Evolutionary conservation across 768 basidiomycete genomes (phyloP), one percentile per base, ranked within the genome.

Genomic region (Agaricus bisporus): DNA sequence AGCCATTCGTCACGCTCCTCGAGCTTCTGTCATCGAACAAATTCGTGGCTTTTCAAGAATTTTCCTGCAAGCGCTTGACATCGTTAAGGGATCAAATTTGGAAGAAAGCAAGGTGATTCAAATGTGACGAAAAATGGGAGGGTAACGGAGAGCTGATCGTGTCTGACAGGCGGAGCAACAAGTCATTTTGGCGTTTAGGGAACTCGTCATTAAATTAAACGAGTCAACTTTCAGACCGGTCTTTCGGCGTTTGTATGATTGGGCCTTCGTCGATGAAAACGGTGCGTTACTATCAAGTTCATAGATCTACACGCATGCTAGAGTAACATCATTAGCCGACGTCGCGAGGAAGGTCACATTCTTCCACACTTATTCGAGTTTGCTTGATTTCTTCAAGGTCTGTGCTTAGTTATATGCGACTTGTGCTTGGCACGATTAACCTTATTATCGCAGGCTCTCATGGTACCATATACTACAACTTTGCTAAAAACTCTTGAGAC

Each of bases 321-420:
- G n/a, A 44, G 1, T 41, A 41, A 39, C 45, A 52, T 32, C 49
- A n/a, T 17, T 41, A 72, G 66, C 56, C 55, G 69, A 69, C 14
- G 65, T 70, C 7, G 70, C 74, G 11, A 79, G 85, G 22, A 84
- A 81, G 61, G 73, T 83, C 18, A 83, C 83, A 0, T 91, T 98
- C 62, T 86, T 85, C 59, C 82, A 81, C 56, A 70, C 90, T 14
- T 89, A 95, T 64, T 72, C 74, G 20, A 73, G 80, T 0, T 71
- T 99, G 14, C 71, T 98, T 17, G 85, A 88, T 57, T 91, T 85
- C 72, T 95, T 98, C 76, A 92, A 91, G 81, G 93, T 85, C 61
- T 58, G 73, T 57, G 11, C 37, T 28, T 46, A 14, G 12, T 17
- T 36, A 4, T n/a, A n/a, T 15, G 35, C 41, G 10, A 8, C 20